A percentile compares a stretch with the other conserved stretches of the same genome.
These are phyloP conservation scores for Cyclostephanos invisitatus DNA, from an alignment of 108 stramenopile genomes.

Conservation along the genomic window DNA sequence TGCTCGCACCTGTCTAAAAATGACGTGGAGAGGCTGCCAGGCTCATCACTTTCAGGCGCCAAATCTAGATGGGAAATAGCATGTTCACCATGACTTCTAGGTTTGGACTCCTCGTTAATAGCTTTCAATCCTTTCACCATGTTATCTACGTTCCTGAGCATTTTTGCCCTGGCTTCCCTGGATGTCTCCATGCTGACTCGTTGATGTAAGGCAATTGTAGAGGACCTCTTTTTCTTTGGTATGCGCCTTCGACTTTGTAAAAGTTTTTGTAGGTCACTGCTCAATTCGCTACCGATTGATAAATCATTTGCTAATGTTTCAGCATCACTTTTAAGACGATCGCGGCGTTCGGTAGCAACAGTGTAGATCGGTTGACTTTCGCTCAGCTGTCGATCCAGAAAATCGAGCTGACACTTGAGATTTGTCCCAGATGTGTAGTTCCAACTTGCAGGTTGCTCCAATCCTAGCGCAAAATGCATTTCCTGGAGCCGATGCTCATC, in stretches of 20 bases:
- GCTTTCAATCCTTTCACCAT: constrained; percentile 40
- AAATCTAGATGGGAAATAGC: neutral
- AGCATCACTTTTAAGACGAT: constrained; percentile 38
- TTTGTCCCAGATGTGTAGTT: neutral
- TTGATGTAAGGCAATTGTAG: constrained; percentile 7
- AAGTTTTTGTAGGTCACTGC: constrained; percentile 27
- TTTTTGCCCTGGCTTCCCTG: constrained; percentile 34
- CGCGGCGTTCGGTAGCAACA: constrained; percentile 40
- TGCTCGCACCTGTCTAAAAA: constrained; percentile 61
- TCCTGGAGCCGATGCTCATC: constrained; percentile 26
- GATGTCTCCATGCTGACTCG: constrained; percentile 27
- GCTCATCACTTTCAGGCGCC: constrained; percentile 5
- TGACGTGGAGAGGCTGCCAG: constrained; percentile 27
- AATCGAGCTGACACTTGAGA: constrained; percentile 42
- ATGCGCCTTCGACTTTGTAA: constrained; percentile 6
- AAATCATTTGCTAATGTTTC: constrained; percentile 23
- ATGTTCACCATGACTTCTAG: neutral
- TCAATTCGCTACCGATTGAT: constrained; percentile 10
- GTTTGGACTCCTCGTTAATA: constrained; percentile 6
- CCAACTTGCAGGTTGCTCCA: neutral
- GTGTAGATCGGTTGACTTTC: constrained; percentile 41
- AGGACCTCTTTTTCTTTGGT: constrained; percentile 7
- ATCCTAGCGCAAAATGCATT: constrained; percentile 51
- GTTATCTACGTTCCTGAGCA: constrained; percentile 33
- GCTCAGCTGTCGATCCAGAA: constrained; percentile 30